A percentile compares a stretch with the other conserved stretches of the same genome.
Evolutionary conservation across 1,284 basidiomycete genomes (phyloP).

Genomic region (Ceraceosorus guamensis): DNA sequence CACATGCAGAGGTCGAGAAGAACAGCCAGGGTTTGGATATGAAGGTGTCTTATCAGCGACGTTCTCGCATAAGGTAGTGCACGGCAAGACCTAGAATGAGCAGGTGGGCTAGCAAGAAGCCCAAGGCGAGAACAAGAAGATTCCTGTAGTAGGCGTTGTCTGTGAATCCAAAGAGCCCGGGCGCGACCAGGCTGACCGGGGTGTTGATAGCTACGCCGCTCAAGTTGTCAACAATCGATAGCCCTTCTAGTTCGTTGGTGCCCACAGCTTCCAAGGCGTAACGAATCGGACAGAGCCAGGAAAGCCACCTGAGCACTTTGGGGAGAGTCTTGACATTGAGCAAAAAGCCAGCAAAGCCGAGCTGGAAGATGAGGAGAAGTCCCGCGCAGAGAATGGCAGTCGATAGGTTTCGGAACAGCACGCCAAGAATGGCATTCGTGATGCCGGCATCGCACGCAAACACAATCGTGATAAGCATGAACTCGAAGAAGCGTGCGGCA

Average conservation of each 20-base stretch:
- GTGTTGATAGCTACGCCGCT: slow-evolving; percentile 15
- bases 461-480: slow-evolving; percentile 27
- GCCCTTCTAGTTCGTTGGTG: slow-evolving; percentile 20
- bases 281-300: slow-evolving; percentile 32
- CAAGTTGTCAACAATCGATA: slow-evolving; percentile 24
- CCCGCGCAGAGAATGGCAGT: slow-evolving; percentile 24
- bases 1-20: too few relatives aligned
- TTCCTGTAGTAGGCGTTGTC: slow-evolving; percentile 28
- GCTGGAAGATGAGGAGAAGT: slow-evolving; percentile 32
- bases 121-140: slow-evolving; percentile 26
- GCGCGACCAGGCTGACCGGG: slow-evolving; percentile 20
- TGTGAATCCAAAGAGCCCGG: slow-evolving; percentile 27
- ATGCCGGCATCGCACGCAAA: slow-evolving; percentile 25
- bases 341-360: slow-evolving; percentile 35
- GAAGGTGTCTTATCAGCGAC: background rate
- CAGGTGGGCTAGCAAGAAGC: slow-evolving; percentile 8
- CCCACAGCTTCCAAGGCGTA: slow-evolving; percentile 37
- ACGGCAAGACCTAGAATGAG: background rate
- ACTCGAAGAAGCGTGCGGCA: slow-evolving; percentile 26
- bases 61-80: background rate
- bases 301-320: slow-evolving; percentile 26
- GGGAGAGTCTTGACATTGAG: slow-evolving; percentile 28
- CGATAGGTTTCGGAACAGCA: slow-evolving; percentile 24
- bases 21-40: too few relatives aligned
- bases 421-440: slow-evolving; percentile 30